Base-by-base conservation (phyloP, 768 basidiomycete genomes). In the Russula sp. region DNA sequence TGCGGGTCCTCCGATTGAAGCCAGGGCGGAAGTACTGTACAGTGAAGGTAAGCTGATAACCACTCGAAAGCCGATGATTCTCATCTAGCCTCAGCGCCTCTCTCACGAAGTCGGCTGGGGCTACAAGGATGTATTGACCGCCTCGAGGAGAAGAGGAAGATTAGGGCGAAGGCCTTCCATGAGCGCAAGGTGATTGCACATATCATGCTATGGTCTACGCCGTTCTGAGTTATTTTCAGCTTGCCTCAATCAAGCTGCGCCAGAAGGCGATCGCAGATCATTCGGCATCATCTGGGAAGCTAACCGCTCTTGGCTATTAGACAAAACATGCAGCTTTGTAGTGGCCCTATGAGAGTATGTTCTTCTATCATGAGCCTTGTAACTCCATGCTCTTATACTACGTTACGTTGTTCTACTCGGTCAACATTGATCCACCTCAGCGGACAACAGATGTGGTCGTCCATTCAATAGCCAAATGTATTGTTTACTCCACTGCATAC, bases 81-180 rank as follows among this genome's bases (percentile, higher is more conserved):
- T 66, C 61, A 55, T 26, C 26, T 22, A 51, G 42, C 30, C n/a
- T n/a, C 69, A 95, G 94, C 93, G 96, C 77, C 85, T 98, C 76
- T 96, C 94, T 71, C 93, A 95, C 74, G 94, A 97, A 81, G 94
- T 98, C 75, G 97, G 97, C 69, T 99, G 97, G 97, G 93, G 94
- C 63, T 97, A 98, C 87, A 98, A 97, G 84, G 96, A 98, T 74
- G 93, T 99, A 89, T 99, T 71, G 97, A 99, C 79, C 92, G 94
- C 77, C 90, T 99, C 73, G 97, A 99, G 83, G 97, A 99, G 87
- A 99, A 99, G 91, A 87, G 97, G 79, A 99, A 99, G 88, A 90
- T 98, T 78, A 98, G 98, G 83, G 91, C 95, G 51, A 88, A 93
- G 79, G 97, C 97, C 72, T 99, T 94, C 93, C 88, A 95, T 80